Evolutionary conservation across 129 eudicot genomes (phyloP).

Genomic region (Daucus carota): DH1_v3.0 NC_030387.2:35314501-35315000

Average conservation of each 20-base stretch:
- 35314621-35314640: background rate
- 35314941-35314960: slow-evolving; percentile 71
- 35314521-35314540: background rate
- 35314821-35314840: slow-evolving; percentile 56
- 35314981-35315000: slow-evolving; percentile 48
- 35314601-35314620: background rate
- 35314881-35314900: background rate
- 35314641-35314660: background rate
- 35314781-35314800: slow-evolving; percentile 32
- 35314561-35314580: background rate
- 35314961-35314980: slow-evolving; percentile 54
- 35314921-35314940: slow-evolving; percentile 12
- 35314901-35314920: background rate
- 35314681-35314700: background rate
- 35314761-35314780: slow-evolving; percentile 35
- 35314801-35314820: slow-evolving; percentile 52
- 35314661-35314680: background rate
- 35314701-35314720: slow-evolving; percentile 4
- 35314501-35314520: background rate
- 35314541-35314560: background rate
- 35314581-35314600: background rate
- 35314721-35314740: slow-evolving; percentile 43
- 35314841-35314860: slow-evolving; percentile 69
- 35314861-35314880: slow-evolving; percentile 8
- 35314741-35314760: slow-evolving; percentile 56